Evolutionary conservation across 2,329 filamentous ascomycete genomes (phyloP).

Genomic region (Hypoxylon sp.): DNA sequence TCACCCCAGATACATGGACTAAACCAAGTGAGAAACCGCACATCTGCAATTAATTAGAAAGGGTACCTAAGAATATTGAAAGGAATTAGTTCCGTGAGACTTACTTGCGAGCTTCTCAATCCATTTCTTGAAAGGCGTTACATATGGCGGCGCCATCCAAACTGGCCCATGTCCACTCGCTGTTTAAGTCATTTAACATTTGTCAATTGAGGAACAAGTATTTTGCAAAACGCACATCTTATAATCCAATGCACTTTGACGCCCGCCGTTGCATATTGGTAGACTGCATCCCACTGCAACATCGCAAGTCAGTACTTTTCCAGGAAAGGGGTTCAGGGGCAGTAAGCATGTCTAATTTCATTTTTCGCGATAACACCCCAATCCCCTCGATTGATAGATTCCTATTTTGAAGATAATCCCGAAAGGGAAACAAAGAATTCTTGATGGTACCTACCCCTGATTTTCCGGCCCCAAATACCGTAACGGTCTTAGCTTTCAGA

Average conservation of each 20-base stretch:
- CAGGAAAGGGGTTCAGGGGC: too few relatives aligned
- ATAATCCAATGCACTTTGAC: slow-evolving; percentile 71
- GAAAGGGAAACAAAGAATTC: too few relatives aligned
- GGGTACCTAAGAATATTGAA: too few relatives aligned
- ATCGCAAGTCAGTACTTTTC: too few relatives aligned
- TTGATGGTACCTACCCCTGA: slow-evolving; percentile 58
- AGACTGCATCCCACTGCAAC: slow-evolving; percentile 69
- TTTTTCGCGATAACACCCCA: too few relatives aligned
- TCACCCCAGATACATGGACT: slow-evolving; percentile 81
- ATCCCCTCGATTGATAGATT: too few relatives aligned
- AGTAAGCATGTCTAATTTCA: too few relatives aligned
- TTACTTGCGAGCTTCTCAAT: slow-evolving; percentile 64
- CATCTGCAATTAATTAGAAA: slow-evolving; percentile 56
- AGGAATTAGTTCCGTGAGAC: slow-evolving; percentile 34
- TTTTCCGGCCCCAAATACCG: slow-evolving; percentile 73
- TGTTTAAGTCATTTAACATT: slow-evolving; percentile 16
- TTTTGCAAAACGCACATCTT: slow-evolving; percentile 53
- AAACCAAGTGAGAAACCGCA: slow-evolving; percentile 79
- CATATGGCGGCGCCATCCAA: slow-evolving; percentile 66
- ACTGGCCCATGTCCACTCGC: slow-evolving; percentile 67
- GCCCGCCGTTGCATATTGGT: slow-evolving; percentile 68
- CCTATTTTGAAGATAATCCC: too few relatives aligned
- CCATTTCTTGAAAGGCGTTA: slow-evolving; percentile 65
- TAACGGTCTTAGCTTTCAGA: slow-evolving; percentile 58
- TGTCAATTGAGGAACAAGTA: neutral